Base-by-base conservation (phyloP, 2,329 filamentous ascomycete genomes). In the Pestalotiopsis sp. region DNA sequence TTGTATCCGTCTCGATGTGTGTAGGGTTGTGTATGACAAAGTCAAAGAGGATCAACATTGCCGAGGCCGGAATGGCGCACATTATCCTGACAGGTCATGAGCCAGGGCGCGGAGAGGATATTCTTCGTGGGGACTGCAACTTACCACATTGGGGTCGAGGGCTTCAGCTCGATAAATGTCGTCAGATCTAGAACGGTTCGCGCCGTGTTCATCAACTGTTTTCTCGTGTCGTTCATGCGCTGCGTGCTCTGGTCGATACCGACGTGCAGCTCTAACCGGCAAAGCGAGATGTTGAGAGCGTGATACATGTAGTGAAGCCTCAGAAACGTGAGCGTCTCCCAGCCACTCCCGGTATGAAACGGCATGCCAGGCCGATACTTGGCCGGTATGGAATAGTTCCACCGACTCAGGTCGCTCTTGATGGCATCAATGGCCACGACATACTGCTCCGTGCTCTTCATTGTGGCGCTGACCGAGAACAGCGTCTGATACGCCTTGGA, bases 1-100 rank as follows among this genome's bases (percentile, higher is more conserved):
- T 67, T 4, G 56, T 49, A 5, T 67, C 65, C 25, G 65, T 60
- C 27, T 67, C 56, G 27, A 38, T 25, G 20, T 67, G 65, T 14
- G 65, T 59, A 1, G 65, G 36, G n/a, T 67, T 67, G n/a, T 67
- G 65, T n/a, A 67, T 60, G 52, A 60, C 56, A 38, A 60, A 67
- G 56, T 67, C 65, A 27, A 67, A 67, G 52, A 67, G 65, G 9
- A 67, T 67, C 20, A 67, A 41, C 52, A 60, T 52, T 36, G 65
- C 56, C n/a, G 65, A 67, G 9, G 25, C 52, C 27, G 64, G 65
- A 38, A 67, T 45, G 9, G 65, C 58, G n/a, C 52, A 56, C 27
- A 67, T 25, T n/a, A 67, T 41, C 65, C 65, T 67, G 25, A 64
- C 11, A 27, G 12, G 11, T 38, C 13, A 9, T 38, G 59, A 17